Percentiles rank a stretch among this genome's conserved stretches.
Conservation (phyloP, 257 asterid species). For the Echites panduratus region DNA sequence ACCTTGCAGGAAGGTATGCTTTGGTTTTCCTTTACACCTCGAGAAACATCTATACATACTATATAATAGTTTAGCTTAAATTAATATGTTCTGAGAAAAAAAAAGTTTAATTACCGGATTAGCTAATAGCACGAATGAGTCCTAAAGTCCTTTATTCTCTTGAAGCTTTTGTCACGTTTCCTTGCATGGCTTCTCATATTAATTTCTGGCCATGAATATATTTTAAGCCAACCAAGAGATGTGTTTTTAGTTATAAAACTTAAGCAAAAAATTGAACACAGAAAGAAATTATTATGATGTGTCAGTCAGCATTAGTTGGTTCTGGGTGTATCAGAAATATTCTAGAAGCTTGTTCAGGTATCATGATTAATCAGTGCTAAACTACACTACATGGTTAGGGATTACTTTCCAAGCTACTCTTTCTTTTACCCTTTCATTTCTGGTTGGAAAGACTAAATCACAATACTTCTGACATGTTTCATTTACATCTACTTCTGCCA, state of each 20-base stretch:
- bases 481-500: not conserved
- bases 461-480: not conserved
- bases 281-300: not conserved
- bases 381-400: no score
- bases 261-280: not conserved
- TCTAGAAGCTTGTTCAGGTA: no score
- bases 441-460: not conserved
- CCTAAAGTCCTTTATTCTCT: not conserved
- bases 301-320: no score
- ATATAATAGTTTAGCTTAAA: not conserved
- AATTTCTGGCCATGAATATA: not conserved
- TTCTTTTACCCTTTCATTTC: no score
- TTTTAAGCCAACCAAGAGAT: no score
- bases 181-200: not conserved
- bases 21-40: not conserved
- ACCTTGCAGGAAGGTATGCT: constrained; percentile 68
- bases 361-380: no score
- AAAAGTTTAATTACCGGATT: not conserved
- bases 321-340: no score
- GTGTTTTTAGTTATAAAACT: not conserved
- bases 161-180: not conserved
- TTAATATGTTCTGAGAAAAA: not conserved
- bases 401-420: no score
- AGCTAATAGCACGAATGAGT: not conserved
- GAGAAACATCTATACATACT: not conserved